Base-by-base conservation (phyloP, 768 basidiomycete species). In the Tylopilus sp. region DNA sequence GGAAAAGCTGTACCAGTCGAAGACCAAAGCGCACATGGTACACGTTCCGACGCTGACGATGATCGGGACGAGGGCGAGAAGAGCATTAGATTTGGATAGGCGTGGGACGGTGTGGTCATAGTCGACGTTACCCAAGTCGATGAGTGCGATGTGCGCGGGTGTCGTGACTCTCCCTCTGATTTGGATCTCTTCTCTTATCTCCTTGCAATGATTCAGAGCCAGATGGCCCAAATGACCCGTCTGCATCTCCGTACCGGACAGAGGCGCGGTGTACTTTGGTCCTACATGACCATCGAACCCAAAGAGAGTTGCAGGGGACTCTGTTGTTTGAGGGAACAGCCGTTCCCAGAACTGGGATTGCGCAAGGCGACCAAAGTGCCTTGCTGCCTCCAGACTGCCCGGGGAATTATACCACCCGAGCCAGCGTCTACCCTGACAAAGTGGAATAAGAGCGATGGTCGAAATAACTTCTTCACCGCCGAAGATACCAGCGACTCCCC, bases 1-100 rank as follows among this genome's bases (percentile, higher is more conserved):
- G 8, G 59, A 47, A 25, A 66, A 66, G 45, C 55, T 68, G 39
- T 52, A 69, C 67, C 68, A 72, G 44, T 71, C 70, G 2, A 41
- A 3, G 38, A 52, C 52, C 35, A 61, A 25, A 3, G 54, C 64
- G 36, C 69, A 68, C 40, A 57, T 33, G 47, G 50, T 23, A 44
- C 65, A 67, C 7, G 60, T 52, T 10, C 12, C 55, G 13, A 63
- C 2, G 54, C 68, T 70, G 41, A 45, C 28, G 6, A 49, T 31
- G 25, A 70, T 70, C 0, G 69, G 66, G 23, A 71, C 21, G 42
- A 58, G 23, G 20, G 60, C 56, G 7, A 57, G 33, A 10, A 63
- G 17, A 17, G 44, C 33, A 18, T 31, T 31, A 23, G 2, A 5
- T 40, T 12, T 48, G 22, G 51, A 43, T 11, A 56, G 30, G 18